These are phyloP conservation scores for Rachicladosporium sp. DNA, from an alignment of 2,329 filamentous ascomycete species.

Conservation along the genomic window DNA sequence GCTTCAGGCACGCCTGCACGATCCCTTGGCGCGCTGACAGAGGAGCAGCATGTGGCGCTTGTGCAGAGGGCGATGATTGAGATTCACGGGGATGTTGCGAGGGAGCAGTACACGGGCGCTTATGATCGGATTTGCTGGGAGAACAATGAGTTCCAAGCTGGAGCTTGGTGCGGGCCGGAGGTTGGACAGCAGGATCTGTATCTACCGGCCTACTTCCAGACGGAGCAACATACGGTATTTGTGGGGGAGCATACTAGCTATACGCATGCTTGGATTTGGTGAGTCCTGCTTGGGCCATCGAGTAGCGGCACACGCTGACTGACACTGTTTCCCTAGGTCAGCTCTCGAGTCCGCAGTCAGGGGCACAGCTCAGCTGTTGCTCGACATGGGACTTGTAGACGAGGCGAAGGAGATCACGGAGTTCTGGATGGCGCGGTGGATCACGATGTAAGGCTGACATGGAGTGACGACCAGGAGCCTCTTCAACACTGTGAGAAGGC, in stretches of 20 bases:
- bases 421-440: conserved; percentile 60
- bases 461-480: no score
- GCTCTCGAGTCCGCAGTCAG: conserved; percentile 57
- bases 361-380: conserved; percentile 50
- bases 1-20: conserved; percentile 33
- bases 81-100: conserved; percentile 47
- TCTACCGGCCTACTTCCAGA: conserved; percentile 57
- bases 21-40: conserved; percentile 28
- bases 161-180: conserved; percentile 40
- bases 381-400: conserved; percentile 54
- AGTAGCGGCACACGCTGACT: no score
- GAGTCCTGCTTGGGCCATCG: conserved; percentile 10
- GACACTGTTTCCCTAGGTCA: no score
- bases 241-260: conserved; percentile 52
- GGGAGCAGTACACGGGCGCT: conserved; percentile 37
- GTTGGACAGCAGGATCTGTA: conserved; percentile 56
- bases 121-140: conserved; percentile 8
- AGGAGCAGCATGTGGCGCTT: conserved; percentile 48
- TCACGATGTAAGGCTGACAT: conserved; percentile 28
- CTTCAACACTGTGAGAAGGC: no score
- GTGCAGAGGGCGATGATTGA: conserved; percentile 52
- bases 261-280: conserved; percentile 60
- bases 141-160: conserved; percentile 4
- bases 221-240: conserved; percentile 53
- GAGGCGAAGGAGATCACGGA: conserved; percentile 53